Conservation (phyloP, 179 eudicot genomes). For the Sideroxylon spinosum region DNA sequence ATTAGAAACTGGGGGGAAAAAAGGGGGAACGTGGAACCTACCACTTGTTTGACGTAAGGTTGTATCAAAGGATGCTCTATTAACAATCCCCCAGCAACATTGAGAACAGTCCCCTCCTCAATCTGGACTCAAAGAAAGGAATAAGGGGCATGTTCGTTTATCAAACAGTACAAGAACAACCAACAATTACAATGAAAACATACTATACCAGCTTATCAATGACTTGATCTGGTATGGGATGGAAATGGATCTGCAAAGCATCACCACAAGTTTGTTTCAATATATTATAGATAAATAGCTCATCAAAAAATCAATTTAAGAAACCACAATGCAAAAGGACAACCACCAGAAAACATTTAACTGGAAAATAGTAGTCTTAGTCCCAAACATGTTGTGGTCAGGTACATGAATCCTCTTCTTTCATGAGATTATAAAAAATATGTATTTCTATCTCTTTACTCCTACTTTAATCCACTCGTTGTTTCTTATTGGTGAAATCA, state of each 20-base stretch:
- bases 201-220: slow-evolving; percentile 62
- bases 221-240: slow-evolving; percentile 63
- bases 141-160: not conserved
- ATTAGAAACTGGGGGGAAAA: not conserved
- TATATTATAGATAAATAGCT: too few species aligned
- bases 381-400: too few species aligned
- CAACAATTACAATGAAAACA: not conserved
- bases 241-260: slow-evolving; percentile 62
- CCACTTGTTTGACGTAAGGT: slow-evolving; percentile 83
- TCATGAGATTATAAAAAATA: too few species aligned
- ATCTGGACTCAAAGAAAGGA: slow-evolving; percentile 38
- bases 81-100: slow-evolving; percentile 84
- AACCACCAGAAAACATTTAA: not conserved
- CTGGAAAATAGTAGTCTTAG: not conserved
- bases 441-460: too few species aligned
- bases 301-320: not conserved
- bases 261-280: slow-evolving; percentile 8
- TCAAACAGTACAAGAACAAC: not conserved
- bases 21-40: slow-evolving; percentile 26
- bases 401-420: too few species aligned
- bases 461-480: too few species aligned
- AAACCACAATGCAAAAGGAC: not conserved
- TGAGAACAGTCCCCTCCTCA: slow-evolving; percentile 67
- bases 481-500: not conserved
- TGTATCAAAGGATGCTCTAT: slow-evolving; percentile 78